phyloP scores from a whole-genome alignment of 2,329 filamentous ascomycete species.

The Nemania sp. region DNA sequence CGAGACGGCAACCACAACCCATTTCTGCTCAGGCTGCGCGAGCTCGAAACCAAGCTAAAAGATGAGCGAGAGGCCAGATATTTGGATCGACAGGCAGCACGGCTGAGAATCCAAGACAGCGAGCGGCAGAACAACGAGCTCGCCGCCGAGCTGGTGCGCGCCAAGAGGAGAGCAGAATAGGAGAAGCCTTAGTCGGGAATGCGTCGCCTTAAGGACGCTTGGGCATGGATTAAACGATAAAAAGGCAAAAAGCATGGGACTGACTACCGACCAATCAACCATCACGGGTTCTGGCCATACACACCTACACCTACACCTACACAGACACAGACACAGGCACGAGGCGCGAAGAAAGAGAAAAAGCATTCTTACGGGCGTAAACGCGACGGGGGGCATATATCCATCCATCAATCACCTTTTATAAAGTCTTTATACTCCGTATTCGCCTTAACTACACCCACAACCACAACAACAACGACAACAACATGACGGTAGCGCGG shows the following conservation, averaged over 20 bases:
- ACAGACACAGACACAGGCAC: too few relatives aligned
- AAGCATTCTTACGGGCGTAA: too few relatives aligned
- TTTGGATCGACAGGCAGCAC: slow-evolving; percentile 81
- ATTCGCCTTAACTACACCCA: too few relatives aligned
- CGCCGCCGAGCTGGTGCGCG: slow-evolving; percentile 38
- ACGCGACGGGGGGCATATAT: too few relatives aligned
- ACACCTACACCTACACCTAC: too few relatives aligned
- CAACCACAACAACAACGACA: too few relatives aligned
- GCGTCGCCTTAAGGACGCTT: slow-evolving; percentile 7
- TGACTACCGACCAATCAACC: too few relatives aligned
- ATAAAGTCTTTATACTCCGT: too few relatives aligned
- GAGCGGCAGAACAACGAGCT: slow-evolving; percentile 42
- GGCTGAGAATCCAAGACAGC: slow-evolving; percentile 61
- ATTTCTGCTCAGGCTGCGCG: slow-evolving; percentile 83
- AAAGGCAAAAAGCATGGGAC: not conserved
- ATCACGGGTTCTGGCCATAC: too few relatives aligned
- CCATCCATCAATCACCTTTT: too few relatives aligned
- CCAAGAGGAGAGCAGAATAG: slow-evolving; percentile 36
- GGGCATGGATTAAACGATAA: not conserved
- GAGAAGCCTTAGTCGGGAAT: slow-evolving; percentile 24
- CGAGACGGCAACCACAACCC: slow-evolving; percentile 62
- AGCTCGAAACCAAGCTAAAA: slow-evolving; percentile 87
- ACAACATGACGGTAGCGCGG: slow-evolving; percentile 9
- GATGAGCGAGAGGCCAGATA: slow-evolving; percentile 85
- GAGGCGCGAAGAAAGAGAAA: too few relatives aligned